phyloP scores from a whole-genome alignment of 148 eudicot species.

The Rhododendron vialii region DNA sequence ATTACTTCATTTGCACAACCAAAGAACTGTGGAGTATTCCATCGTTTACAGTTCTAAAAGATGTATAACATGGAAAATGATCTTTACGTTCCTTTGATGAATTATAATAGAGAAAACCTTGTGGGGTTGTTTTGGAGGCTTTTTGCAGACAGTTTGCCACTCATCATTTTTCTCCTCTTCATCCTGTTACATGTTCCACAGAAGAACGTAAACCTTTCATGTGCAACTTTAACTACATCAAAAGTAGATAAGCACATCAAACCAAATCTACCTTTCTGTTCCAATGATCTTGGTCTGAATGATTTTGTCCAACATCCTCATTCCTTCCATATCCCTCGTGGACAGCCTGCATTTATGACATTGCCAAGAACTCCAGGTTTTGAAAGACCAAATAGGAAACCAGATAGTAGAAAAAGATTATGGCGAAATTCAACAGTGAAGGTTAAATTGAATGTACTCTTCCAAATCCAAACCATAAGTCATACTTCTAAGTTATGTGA shows the following conservation, averaged over 20 bases:
- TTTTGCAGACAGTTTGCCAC: constrained; percentile 72
- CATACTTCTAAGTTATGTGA: background rate
- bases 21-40: background rate
- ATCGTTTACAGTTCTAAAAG: background rate
- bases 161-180: constrained; percentile 45
- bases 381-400: background rate
- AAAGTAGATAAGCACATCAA: background rate
- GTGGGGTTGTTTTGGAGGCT: constrained; percentile 52
- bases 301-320: constrained; percentile 19
- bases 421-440: background rate
- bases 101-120: constrained; percentile 33
- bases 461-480: background rate
- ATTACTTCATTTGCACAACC: background rate
- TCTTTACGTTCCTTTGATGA: background rate
- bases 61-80: background rate
- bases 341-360: constrained; percentile 28
- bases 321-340: constrained; percentile 28
- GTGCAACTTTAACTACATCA: background rate
- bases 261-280: constrained; percentile 27
- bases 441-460: background rate
- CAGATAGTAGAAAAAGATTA: background rate
- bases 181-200: constrained; percentile 31
- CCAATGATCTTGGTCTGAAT: constrained; percentile 21
- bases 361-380: background rate
- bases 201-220: constrained; percentile 6